Conservation (phyloP, 768 basidiomycete species). For the Tricholoma furcatifolium region DNA sequence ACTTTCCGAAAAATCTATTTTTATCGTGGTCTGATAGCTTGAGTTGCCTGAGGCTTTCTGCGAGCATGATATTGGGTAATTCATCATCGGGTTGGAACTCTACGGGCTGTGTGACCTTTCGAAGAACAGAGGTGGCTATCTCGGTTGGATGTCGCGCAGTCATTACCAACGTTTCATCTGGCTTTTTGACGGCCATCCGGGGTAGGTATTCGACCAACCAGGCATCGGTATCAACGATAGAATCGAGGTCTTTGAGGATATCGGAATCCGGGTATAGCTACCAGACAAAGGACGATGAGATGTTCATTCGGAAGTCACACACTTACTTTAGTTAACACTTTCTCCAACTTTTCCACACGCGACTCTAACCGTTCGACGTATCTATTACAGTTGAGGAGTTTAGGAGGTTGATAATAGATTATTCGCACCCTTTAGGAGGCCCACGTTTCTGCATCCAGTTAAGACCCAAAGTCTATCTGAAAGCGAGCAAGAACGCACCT, state of each 20-base stretch:
- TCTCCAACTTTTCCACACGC: slow-evolving; percentile 60
- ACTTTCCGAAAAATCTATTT: slow-evolving; percentile 54
- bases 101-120: slow-evolving; percentile 21
- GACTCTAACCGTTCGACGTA: slow-evolving; percentile 65
- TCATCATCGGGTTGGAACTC: slow-evolving; percentile 36
- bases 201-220: slow-evolving; percentile 7
- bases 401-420: neutral
- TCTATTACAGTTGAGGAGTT: slow-evolving; percentile 21
- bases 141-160: slow-evolving; percentile 17
- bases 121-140: slow-evolving; percentile 33
- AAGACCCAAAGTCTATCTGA: slow-evolving; percentile 1
- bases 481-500: slow-evolving; percentile 38
- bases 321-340: slow-evolving; percentile 43
- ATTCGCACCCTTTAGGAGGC: slow-evolving; percentile 58
- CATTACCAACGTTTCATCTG: neutral
- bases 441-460: slow-evolving; percentile 45
- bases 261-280: slow-evolving; percentile 68
- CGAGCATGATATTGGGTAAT: slow-evolving; percentile 16
- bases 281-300: neutral
- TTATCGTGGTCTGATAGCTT: slow-evolving; percentile 33
- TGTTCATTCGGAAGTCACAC: neutral
- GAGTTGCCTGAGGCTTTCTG: slow-evolving; percentile 34
- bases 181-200: neutral
- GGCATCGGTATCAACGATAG: slow-evolving; percentile 15
- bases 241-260: slow-evolving; percentile 54